Evolutionary conservation across 2,329 filamentous ascomycete species (phyloP), one percentile per base, ranked within the genome.

Genomic region (Fusarium anthophilum): DNA sequence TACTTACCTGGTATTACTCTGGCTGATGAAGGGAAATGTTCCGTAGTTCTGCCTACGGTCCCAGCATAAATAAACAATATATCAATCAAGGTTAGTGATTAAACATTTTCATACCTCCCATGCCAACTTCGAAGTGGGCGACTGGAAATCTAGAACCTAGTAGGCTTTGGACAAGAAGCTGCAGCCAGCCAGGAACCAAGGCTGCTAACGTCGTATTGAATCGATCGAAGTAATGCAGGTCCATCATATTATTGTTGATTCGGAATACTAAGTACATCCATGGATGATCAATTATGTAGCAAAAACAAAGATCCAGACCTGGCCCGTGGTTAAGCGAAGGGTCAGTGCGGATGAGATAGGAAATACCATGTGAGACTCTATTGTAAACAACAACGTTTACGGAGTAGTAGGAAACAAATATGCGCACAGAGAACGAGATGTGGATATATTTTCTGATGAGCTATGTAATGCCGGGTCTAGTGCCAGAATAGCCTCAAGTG

Each of bases 401-500:
- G 14, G 32, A 35, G 32, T 35, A 37, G 35, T 37, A 35, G 41
- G 55, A 73, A 61, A 75, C 60, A 71, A 75, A 55, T 56, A 74
- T 59, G 55, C 37, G 41, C 56, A 48, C 50, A 54, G 62, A 50
- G 55, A 54, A 54, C 43, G 26, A 55, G 51, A 20, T 65, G 72
- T 70, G 70, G 67, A 61, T 57, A 66, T 73, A 24, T 47, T 55
- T 50, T 61, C 50, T 66, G 48, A 60, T 67, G 58, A 50, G 41
- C 60, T 62, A 66, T 54, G 45, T 51, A 63, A 65, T 69, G 63
- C 73, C 63, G 55, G 67, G 63, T 68, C 66, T 78, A 77, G 76
- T 78, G 73, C 76, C 69, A 68, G 69, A 73, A 70, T 72, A 69
- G 74, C 75, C 55, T 76, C 74, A 67, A 70, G 69, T 69, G 74